Evolutionary conservation across 148 eudicot species (phyloP).

Genomic region (Vaccinium darrowii): DNA sequence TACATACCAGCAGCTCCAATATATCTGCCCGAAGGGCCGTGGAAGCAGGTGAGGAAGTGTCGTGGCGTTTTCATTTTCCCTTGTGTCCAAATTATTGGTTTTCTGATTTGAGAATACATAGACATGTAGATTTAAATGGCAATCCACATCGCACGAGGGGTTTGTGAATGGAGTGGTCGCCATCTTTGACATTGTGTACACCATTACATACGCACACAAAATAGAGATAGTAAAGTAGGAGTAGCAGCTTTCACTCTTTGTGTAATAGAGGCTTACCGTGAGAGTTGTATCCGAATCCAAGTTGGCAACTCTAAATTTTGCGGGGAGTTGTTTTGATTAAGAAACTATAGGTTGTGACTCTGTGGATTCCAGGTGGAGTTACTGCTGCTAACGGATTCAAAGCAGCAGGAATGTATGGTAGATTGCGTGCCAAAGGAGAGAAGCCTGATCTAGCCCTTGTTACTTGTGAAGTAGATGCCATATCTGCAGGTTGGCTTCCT

Average conservation of each 20-base stretch:
- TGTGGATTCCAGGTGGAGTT: conserved; percentile 85
- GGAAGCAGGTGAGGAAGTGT: conserved; percentile 62
- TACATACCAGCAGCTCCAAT: conserved; percentile 88
- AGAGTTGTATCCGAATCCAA: neutral
- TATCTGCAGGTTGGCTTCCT: conserved; percentile 65
- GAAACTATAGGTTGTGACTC: neutral
- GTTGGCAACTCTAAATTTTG: neutral
- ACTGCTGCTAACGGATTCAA: conserved; percentile 95
- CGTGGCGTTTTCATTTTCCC: neutral
- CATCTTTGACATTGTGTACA: neutral
- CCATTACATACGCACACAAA: neutral
- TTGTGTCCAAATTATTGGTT: neutral
- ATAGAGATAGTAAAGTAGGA: neutral
- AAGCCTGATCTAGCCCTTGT: conserved; percentile 97
- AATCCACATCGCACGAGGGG: neutral
- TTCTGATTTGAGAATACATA: neutral
- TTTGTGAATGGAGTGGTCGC: neutral
- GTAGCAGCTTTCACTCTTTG: neutral
- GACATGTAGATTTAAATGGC: neutral
- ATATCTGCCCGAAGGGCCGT: conserved; percentile 83
- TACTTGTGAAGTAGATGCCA: conserved; percentile 86
- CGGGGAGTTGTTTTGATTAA: neutral
- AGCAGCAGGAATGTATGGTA: conserved; percentile 91
- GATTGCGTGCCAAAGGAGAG: conserved; percentile 82
- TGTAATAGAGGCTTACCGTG: neutral